Base-by-base conservation (phyloP, 129 eudicot species). In the Artemisia tridentata region DNA sequence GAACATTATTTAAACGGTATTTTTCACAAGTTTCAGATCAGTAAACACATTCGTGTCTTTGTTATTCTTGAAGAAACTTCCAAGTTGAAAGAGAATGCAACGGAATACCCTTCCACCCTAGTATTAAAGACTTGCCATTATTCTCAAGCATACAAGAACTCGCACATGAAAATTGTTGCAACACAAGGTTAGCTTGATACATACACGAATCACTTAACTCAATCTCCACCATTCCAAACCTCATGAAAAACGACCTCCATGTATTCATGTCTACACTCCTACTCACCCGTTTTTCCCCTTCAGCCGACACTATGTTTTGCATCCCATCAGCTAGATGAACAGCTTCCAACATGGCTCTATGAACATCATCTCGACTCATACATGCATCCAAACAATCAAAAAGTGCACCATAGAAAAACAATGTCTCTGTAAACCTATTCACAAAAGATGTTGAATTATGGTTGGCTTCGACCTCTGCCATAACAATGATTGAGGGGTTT, bases 31-130 rank as follows among this genome's bases (percentile, higher is more conserved):
- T 38, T 38, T 38, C 45, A 7, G 45, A 38, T 38, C 45, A 38
- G 45, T 38, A 38, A 38, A 38, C 10, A 38, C 45, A 38, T 38
- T 38, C 3, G 9, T 2, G 0, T 6, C 10, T 29, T 55, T 18
- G 13, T 63, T 19, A 70, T 62, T 77, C 56, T 9, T 27, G 60
- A 54, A 11, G 60, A 63, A 89, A 86, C 72, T 82, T 89, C 96
- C 96, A 89, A 17, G 85, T 73, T 3, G 92, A 84, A 75, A 86
- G 83, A 59, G 96, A 89, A 65, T 68, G 80, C 47, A 89, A 11
- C 1, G 96, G 92, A 11, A 92, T 89, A 52, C 96, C 92, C 55
- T 86, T 89, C 92, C 96, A 89, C 57, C 89, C 92, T 13, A 86
- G 63, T 49, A 86, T 31, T 13, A 89, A 67, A n/a, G 88, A 82